Evolutionary conservation across 2,329 filamentous ascomycete genomes (phyloP).

Genomic region (Triangularia setosa): DNA sequence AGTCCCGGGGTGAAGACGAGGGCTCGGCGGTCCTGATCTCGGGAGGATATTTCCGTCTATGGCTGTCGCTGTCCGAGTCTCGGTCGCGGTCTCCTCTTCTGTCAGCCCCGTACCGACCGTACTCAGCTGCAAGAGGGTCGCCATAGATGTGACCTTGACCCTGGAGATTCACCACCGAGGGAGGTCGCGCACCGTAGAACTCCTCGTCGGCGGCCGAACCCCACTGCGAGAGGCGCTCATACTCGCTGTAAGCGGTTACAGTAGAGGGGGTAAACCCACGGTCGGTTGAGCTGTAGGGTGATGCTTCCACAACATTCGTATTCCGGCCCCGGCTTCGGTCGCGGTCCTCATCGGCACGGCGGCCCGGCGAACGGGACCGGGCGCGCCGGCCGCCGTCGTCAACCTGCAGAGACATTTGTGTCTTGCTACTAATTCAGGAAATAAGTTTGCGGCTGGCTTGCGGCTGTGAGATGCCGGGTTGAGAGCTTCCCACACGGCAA

Average conservation of each 20-base stretch:
- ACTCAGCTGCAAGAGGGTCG: conserved; percentile 28
- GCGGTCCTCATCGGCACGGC: conserved; percentile 30
- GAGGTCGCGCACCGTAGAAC: conserved; percentile 35
- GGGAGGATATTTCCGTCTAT: conserved; percentile 43
- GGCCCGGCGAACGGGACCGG: conserved; percentile 46
- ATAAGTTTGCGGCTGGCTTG: not conserved
- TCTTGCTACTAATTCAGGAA: conserved; percentile 11
- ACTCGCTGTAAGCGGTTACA: conserved; percentile 25
- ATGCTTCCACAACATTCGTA: conserved; percentile 38
- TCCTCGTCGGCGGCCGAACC: conserved; percentile 31
- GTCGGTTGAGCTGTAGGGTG: conserved; percentile 39
- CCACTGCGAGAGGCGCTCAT: conserved; percentile 33
- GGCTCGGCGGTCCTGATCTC: conserved; percentile 29
- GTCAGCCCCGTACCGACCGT: conserved; percentile 24
- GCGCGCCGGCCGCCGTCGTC: conserved; percentile 42
- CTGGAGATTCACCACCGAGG: conserved; percentile 27
- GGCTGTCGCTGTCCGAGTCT: conserved; percentile 27
- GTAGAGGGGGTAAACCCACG: conserved; percentile 29
- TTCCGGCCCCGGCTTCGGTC: conserved; percentile 34
- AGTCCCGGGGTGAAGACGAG: conserved; percentile 27
- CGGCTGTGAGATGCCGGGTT: not conserved
- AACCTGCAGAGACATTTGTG: conserved; percentile 49
- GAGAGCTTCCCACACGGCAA: not conserved
- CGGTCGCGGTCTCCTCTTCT: conserved; percentile 30
- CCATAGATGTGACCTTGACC: conserved; percentile 20